Evolutionary conservation across 176 grass and related monocot species (phyloP).

Genomic region (Olyra latifolia): DNA sequence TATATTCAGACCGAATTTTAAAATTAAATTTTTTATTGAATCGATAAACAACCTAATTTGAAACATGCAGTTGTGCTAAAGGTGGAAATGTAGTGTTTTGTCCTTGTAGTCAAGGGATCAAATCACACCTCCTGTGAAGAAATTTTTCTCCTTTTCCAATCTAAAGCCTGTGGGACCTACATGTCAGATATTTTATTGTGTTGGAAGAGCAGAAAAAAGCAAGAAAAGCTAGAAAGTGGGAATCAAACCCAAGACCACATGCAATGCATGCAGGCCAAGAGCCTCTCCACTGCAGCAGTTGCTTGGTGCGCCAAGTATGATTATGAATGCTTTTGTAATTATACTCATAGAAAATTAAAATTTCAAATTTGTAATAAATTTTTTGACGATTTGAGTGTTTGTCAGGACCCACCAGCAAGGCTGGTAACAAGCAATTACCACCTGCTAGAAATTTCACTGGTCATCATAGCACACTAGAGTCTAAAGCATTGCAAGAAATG

Average conservation of each 20-base stretch:
- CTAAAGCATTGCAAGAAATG: background rate
- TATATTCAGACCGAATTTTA: background rate
- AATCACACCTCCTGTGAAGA: background rate
- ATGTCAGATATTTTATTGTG: background rate
- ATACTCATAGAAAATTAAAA: background rate
- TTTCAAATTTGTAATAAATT: background rate
- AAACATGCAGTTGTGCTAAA: background rate
- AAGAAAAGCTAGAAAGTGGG: background rate
- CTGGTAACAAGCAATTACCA: background rate
- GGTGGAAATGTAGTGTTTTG: background rate
- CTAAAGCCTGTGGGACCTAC: background rate
- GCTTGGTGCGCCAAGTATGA: background rate
- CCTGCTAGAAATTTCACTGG: background rate
- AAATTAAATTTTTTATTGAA: background rate
- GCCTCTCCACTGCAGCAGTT: background rate
- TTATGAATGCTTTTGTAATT: background rate
- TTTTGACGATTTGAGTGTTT: background rate
- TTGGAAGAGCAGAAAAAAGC: background rate
- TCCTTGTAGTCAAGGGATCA: background rate
- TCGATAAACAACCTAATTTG: background rate
- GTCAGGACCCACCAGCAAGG: background rate
- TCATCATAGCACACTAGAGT: background rate
- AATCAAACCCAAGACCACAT: background rate
- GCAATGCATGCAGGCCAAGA: background rate
- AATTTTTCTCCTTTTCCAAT: background rate